Percentiles rank a stretch among this genome's conserved stretches.
phyloP scores from a whole-genome alignment of 2,329 filamentous ascomycete species.

The Emergomyces orientalis region DNA sequence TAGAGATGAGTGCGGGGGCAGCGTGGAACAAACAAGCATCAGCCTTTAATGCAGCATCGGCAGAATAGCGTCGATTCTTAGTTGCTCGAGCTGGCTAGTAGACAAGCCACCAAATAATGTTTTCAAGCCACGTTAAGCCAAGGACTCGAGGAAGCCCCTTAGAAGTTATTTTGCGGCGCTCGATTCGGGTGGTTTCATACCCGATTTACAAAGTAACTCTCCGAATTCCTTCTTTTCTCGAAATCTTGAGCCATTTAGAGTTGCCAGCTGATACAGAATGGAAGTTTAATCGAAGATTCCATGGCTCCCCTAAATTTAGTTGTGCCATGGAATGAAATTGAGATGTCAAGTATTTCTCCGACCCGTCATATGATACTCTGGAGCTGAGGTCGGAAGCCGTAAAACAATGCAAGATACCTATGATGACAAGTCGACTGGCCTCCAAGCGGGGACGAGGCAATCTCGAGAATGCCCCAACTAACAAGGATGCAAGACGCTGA shows the following conservation, averaged over 20 bases:
- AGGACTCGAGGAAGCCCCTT: background rate
- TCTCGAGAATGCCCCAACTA: background rate
- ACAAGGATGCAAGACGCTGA: background rate
- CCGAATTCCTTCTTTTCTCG: background rate
- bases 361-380: background rate
- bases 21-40: background rate
- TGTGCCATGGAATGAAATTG: background rate
- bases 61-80: background rate
- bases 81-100: background rate
- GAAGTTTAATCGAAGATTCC: background rate
- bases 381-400: background rate
- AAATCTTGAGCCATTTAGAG: background rate
- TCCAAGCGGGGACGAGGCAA: background rate
- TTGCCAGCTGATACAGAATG: background rate
- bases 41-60: background rate
- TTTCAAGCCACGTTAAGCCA: background rate
- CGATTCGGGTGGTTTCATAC: background rate
- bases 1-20: background rate
- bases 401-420: background rate
- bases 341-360: background rate
- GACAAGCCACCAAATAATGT: background rate
- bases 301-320: too few species aligned
- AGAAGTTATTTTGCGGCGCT: background rate
- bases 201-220: too few species aligned
- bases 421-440: background rate